These are phyloP conservation scores for Alternaria postmessia DNA, from an alignment of 2,329 filamentous ascomycete species.

Conservation along the genomic window DNA sequence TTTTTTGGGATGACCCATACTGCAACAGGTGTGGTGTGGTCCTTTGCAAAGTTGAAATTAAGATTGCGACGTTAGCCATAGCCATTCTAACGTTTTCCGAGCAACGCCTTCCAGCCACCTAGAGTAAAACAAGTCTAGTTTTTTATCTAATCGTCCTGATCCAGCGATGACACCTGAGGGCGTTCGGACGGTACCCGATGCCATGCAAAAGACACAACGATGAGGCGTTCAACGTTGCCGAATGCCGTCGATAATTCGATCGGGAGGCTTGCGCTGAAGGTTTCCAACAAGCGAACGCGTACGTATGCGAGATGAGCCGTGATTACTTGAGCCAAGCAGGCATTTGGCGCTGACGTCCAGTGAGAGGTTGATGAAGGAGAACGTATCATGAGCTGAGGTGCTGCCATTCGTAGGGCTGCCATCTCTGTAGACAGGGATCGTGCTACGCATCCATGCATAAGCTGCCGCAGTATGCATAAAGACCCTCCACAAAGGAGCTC, in stretches of 20 bases:
- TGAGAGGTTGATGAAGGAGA: constrained; percentile 26
- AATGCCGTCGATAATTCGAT: not conserved
- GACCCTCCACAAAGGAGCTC: constrained; percentile 8
- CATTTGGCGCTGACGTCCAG: constrained; percentile 11
- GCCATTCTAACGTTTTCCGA: constrained; percentile 14
- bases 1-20: constrained; percentile 31
- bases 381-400: constrained; percentile 21
- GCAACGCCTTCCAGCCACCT: constrained; percentile 20
- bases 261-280: not conserved
- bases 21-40: constrained; percentile 29
- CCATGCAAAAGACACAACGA: constrained; percentile 1
- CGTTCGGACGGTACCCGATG: constrained; percentile 16
- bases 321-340: constrained; percentile 10
- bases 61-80: constrained; percentile 43
- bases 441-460: constrained; percentile 15
- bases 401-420: constrained; percentile 23
- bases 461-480: constrained; percentile 24
- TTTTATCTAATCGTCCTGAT: constrained; percentile 21
- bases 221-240: not conserved
- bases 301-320: constrained; percentile 17
- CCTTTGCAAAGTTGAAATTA: constrained; percentile 23
- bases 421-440: constrained; percentile 5
- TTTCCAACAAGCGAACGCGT: constrained; percentile 13
- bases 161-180: constrained; percentile 28
- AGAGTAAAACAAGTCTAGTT: constrained; percentile 18